A percentile compares a stretch with the other conserved stretches of the same genome.
Evolutionary conservation across 495 filamentous ascomycete genomes (phyloP).

Genomic region (Daldinia vernicosa): DNA sequence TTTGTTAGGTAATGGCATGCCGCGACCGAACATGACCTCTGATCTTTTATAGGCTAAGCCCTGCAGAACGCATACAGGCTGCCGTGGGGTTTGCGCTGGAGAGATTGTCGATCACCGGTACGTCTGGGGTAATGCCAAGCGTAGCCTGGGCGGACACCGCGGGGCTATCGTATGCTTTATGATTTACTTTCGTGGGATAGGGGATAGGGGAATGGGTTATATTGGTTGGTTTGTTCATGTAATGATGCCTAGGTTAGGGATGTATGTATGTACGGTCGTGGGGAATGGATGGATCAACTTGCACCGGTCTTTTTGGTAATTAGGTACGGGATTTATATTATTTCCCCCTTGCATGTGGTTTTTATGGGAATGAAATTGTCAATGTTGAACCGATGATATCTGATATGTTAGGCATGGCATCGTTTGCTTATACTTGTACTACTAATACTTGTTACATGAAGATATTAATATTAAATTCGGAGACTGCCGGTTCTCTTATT

Average conservation of each 20-base stretch:
- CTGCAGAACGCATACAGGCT: slow-evolving; percentile 26
- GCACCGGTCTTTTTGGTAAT: not conserved
- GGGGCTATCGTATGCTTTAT: not conserved
- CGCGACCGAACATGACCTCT: not conserved
- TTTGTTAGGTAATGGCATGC: not conserved
- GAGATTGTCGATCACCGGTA: slow-evolving; percentile 29
- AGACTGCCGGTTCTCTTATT: not conserved
- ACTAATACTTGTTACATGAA: not conserved
- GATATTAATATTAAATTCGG: not conserved
- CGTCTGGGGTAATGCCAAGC: slow-evolving; percentile 38
- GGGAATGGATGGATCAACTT: not conserved
- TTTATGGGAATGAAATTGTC: not conserved
- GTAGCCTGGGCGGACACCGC: not conserved
- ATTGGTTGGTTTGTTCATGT: not conserved
- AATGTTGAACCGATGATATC: too few species aligned
- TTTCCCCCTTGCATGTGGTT: not conserved
- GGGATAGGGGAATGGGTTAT: not conserved
- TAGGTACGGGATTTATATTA: not conserved
- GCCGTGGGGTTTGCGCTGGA: slow-evolving; percentile 32
- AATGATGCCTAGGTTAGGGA: not conserved
- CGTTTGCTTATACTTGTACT: not conserved
- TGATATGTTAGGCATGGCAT: too few species aligned
- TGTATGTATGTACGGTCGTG: not conserved
- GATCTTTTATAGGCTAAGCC: slow-evolving; percentile 23
- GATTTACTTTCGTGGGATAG: not conserved